Evolutionary conservation across 495 filamentous ascomycete genomes (phyloP).

Genomic region (Pseudomonodictys pantanalensis): DNA sequence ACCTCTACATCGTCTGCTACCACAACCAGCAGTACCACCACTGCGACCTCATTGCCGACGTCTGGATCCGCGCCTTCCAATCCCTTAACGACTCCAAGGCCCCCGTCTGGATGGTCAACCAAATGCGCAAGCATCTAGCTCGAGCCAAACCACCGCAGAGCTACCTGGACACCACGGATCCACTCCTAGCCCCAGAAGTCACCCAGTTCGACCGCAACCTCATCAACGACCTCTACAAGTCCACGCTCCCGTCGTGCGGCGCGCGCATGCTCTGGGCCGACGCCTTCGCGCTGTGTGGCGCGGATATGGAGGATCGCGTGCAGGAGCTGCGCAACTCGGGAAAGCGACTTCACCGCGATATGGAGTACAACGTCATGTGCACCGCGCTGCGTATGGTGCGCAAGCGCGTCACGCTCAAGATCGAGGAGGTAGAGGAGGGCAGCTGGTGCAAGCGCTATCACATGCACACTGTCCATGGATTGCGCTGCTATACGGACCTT

Average conservation of each 20-base stretch:
- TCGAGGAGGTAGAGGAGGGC: constrained; percentile 3
- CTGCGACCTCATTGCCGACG: constrained; percentile 24
- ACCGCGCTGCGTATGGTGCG: constrained; percentile 6
- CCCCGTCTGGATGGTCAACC: not conserved
- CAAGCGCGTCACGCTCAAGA: constrained; percentile 6
- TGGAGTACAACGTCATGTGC: constrained; percentile 11
- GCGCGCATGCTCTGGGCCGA: constrained; percentile 26
- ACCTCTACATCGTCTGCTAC: constrained; percentile 20
- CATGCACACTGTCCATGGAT: not conserved
- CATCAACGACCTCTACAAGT: constrained; percentile 13
- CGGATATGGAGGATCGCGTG: not conserved
- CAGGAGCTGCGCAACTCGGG: not conserved
- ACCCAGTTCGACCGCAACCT: constrained; percentile 1
- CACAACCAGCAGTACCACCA: not conserved
- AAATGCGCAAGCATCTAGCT: not conserved
- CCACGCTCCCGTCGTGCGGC: not conserved
- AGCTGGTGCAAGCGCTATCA: constrained; percentile 24
- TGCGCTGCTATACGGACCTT: constrained; percentile 5
- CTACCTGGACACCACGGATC: not conserved
- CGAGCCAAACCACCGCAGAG: not conserved
- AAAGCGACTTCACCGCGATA: constrained; percentile 4
- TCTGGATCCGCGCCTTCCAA: constrained; percentile 26
- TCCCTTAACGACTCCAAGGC: not conserved
- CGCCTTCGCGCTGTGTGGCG: constrained; percentile 17
- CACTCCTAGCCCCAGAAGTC: not conserved